Conservation (phyloP, 257 asterid genomes). For the Solanum pinnatisectum region DNA sequence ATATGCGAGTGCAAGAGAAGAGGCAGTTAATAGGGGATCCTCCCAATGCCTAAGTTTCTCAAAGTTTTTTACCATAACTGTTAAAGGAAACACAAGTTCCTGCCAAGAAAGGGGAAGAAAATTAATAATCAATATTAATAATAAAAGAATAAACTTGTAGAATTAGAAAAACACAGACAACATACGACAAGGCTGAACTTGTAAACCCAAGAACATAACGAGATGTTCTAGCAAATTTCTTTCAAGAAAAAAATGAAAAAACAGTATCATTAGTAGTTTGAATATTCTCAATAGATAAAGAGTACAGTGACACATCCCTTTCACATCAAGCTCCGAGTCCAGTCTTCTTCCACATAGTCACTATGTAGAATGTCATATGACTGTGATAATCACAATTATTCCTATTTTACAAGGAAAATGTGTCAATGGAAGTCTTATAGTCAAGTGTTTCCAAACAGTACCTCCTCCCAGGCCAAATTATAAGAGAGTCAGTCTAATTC, state of each 20-base stretch:
- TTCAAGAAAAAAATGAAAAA: not conserved
- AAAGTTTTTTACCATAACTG: slow-evolving; percentile 43
- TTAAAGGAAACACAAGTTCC: slow-evolving; percentile 88
- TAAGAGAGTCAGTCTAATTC: not conserved
- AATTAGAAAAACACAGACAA: not conserved
- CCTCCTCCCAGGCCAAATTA: not conserved
- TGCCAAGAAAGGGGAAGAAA: slow-evolving; percentile 10
- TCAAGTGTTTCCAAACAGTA: not conserved
- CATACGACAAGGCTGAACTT: not conserved
- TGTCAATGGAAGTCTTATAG: not conserved
- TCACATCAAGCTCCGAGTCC: not conserved
- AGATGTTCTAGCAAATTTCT: not conserved
- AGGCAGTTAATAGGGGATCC: slow-evolving; percentile 72
- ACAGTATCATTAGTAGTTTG: not conserved
- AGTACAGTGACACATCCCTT: not conserved
- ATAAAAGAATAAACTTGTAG: not conserved
- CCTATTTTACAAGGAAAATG: not conserved
- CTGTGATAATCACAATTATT: not conserved
- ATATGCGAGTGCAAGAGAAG: slow-evolving; percentile 62
- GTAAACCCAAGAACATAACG: not conserved
- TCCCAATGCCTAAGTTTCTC: slow-evolving; percentile 86
- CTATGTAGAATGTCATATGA: not conserved
- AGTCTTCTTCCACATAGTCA: not conserved
- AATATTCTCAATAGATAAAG: not conserved
- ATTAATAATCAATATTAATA: not conserved